Evolutionary conservation across 129 eudicot genomes (phyloP), one percentile per base, ranked within the genome.

Genomic region (Pulicaria dysenterica): DNA sequence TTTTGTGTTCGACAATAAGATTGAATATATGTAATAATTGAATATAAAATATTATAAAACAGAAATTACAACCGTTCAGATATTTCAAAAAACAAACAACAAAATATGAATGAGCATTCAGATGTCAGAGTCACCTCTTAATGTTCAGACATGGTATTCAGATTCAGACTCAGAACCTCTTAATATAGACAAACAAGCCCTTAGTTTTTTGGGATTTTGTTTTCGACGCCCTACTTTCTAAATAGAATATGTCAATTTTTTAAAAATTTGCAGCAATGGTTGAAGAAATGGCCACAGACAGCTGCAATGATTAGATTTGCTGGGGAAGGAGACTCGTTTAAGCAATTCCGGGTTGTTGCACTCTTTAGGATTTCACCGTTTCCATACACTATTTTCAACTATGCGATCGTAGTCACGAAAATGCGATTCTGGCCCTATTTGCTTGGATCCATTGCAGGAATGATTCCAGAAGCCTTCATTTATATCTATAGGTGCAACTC

Each of bases 371-470:
- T 89, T 69, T 92, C 98, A 54, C 98, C 98, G 62, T 92, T 92
- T 82, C 96, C 98, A 2, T 92, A 92, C 87, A 85, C 96, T 7
- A 85, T 92, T 17, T 92, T 92, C 85, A 92, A 92, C 80, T 92
- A 92, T 19, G 96, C 96, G 5, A 82, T 92, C 3, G 96, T 89
- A 56, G 98, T 92, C 53, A 92, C 98, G 15, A 89, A 66, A 70
- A 83, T 92, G 96, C 78, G 83, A 70, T 92, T 92, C 63, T 92
- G 97, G 97, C 97, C 97, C 8, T 92, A 92, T 73, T 65, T 92
- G 43, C 83, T 85, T 72, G 97, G 97, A 66, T 92, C 97, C 42
- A 67, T 92, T 50, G 83, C 93, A 24, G 97, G 96, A 79, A 92
- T 92, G 97, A 80, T 88, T 77, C 97, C 97, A 8, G 98, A 92